phyloP scores from a whole-genome alignment of 1,284 basidiomycete species.

The Rugosomyces carneus region DNA sequence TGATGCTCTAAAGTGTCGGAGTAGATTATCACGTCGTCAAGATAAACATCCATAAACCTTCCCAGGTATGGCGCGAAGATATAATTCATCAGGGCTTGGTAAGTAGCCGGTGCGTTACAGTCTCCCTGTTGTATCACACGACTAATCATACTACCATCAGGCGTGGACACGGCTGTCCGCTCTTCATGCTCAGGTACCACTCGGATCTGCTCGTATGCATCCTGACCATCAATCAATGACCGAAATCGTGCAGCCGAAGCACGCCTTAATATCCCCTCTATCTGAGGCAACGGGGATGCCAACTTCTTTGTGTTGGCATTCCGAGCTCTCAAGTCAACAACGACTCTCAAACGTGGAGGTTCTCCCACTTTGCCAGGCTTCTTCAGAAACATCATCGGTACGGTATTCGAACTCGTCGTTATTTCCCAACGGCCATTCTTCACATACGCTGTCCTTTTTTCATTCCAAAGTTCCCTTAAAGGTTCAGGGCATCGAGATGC shows the following conservation, averaged over 20 bases:
- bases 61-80: constrained; percentile 22
- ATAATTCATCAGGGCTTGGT: constrained; percentile 21
- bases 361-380: constrained; percentile 4
- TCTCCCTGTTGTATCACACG: constrained; percentile 21
- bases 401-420: constrained; percentile 21
- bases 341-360: constrained; percentile 15
- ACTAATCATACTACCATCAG: constrained; percentile 31
- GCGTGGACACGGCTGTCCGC: constrained; percentile 20
- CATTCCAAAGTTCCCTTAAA: constrained; percentile 20
- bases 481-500: constrained; percentile 12
- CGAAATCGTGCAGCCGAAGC: constrained; percentile 20
- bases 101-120: constrained; percentile 6
- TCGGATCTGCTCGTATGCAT: constrained; percentile 31
- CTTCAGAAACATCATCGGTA: constrained; percentile 26
- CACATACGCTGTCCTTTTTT: constrained; percentile 23
- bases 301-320: constrained; percentile 14
- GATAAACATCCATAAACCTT: constrained; percentile 20
- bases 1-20: constrained; percentile 28
- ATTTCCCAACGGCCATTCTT: constrained; percentile 24
- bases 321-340: constrained; percentile 21
- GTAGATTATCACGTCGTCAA: constrained; percentile 32
- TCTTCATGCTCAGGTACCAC: constrained; percentile 26
- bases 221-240: constrained; percentile 18
- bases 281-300: constrained; percentile 16
- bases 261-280: background rate